Evolutionary conservation across 2,329 filamentous ascomycete genomes (phyloP), one percentile per base, ranked within the genome.

Genomic region (Balansia obtecta): DNA sequence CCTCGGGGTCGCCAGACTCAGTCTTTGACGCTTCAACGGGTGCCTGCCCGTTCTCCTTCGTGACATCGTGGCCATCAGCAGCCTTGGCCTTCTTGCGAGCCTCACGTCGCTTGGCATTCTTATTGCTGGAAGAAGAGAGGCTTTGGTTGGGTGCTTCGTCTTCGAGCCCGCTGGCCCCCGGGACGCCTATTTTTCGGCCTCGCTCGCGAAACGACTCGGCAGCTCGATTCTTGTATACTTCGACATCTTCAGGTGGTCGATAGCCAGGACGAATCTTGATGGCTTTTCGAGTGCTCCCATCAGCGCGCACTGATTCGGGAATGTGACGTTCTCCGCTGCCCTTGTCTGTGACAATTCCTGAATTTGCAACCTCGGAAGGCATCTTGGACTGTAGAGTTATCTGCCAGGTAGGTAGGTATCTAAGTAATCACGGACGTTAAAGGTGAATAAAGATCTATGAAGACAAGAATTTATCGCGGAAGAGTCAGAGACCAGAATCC

Each of bases 261-360:
- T 96, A 98, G 49, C 93, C 94, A 0, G 93, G 91, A 32, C 88
- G 82, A 54, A 98, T 88, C 62, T 88, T 88, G 64, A 97, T 97
- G 61, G 95, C 91, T 63, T 87, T 94, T 51, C 93, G 82, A n/a
- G 87, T 87, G 47, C 85, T 88, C 52, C 93, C 93, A 64, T 98
- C 93, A 22, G 93, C 71, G 50, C 94, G 85, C 42, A 81, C 73
- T 0, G 91, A 97, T 42, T 90, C 80, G 27, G 93, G 93, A 52
- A 98, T 97, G 59, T 89, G 84, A 43, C 90, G 86, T 63, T 89
- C 80, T 63, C 93, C 94, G 58, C 80, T 86, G 55, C 68, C 65
- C 47, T 82, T 78, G 64, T 90, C 83, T 48, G 84, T 84, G 59
- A 91, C 84, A 63, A 91, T 91, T 58, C 86, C 86, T 40, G 87